Evolutionary conservation across 2,329 filamentous ascomycete genomes (phyloP), one percentile per base, ranked within the genome.

Genomic region (Colletotrichum falcatum): DNA sequence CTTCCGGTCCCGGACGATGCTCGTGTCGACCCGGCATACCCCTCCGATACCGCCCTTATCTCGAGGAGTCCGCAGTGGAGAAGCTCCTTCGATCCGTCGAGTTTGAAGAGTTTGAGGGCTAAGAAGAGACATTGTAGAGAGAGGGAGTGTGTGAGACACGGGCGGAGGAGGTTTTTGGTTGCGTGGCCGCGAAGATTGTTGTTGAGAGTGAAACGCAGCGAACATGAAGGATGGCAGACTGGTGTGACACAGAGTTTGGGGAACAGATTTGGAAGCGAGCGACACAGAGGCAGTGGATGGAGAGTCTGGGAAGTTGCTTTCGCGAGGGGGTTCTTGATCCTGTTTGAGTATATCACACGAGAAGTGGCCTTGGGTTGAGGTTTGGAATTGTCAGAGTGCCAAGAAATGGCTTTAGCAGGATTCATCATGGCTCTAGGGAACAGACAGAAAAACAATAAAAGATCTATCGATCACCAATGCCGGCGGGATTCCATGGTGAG

Each of bases 1-100:
- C 44, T 71, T 2, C 68, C 68, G 14, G n/a, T 71, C 30, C 28
- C 44, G 1, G 53, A 68, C 5, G 28, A 58, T 3, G 37, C 35
- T 7, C 7, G 14, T 1, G n/a, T 18, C n/a, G 44, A 58, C 20
- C 26, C 23, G 12, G 26, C 42, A 11, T 71, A 59, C 14, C 68
- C 3, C 26, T 53, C 3, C 42, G 16, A 20, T 71, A 58, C 39
- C 68, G 68, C 9, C 58, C 68, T 7, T 67, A 51, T 2, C 3
- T 68, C 0, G 65, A 60, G 1, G 26, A 11, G 4, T 18, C 53
- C 2, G 26, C 56, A 18, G 9, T 49, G 1, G 20, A 65, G n/a
- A 54, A 37, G 59, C 60, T 71, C 46, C 28, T 71, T 9, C 54
- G 54, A 5, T 71, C 69, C 3, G 48, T 69, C 9, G 69, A 71